These are phyloP conservation scores for Pleurotus cornucopiae DNA, from an alignment of 768 basidiomycete genomes.

Conservation along the genomic window DNA sequence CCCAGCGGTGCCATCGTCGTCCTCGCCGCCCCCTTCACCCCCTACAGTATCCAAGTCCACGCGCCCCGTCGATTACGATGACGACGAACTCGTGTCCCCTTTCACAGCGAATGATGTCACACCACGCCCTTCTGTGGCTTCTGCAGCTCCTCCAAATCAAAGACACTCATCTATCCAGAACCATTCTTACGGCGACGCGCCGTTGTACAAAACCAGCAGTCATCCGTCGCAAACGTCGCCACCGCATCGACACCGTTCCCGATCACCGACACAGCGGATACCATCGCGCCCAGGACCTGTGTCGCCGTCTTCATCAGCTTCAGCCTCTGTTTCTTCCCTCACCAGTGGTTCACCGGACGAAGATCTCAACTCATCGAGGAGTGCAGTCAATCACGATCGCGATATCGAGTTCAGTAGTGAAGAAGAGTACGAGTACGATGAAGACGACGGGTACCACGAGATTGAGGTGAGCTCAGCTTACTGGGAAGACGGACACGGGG, in stretches of 20 bases:
- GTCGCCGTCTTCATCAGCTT: conserved; percentile 9
- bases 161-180: neutral
- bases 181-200: conserved; percentile 5
- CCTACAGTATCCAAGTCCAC: conserved; percentile 31
- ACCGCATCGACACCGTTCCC: conserved; percentile 8
- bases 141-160: conserved; percentile 16
- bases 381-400: conserved; percentile 20
- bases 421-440: conserved; percentile 37
- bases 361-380: conserved; percentile 21
- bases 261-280: neutral
- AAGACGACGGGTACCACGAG: conserved; percentile 28
- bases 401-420: conserved; percentile 41
- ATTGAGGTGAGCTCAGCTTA: conserved; percentile 36
- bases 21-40: conserved; percentile 24
- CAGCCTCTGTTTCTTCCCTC: conserved; percentile 3
- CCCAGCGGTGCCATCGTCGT: conserved; percentile 25
- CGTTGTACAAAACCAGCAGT: conserved; percentile 17
- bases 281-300: conserved; percentile 13
- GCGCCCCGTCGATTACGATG: conserved; percentile 26
- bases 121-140: conserved; percentile 45
- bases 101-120: conserved; percentile 33
- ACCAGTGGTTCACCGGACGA: conserved; percentile 12
- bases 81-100: conserved; percentile 28
- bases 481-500: conserved; percentile 26
- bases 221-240: conserved; percentile 26